These are phyloP conservation scores for Annulohypoxylon bovei DNA, from an alignment of 495 filamentous ascomycete species.

Conservation along the genomic window DNA sequence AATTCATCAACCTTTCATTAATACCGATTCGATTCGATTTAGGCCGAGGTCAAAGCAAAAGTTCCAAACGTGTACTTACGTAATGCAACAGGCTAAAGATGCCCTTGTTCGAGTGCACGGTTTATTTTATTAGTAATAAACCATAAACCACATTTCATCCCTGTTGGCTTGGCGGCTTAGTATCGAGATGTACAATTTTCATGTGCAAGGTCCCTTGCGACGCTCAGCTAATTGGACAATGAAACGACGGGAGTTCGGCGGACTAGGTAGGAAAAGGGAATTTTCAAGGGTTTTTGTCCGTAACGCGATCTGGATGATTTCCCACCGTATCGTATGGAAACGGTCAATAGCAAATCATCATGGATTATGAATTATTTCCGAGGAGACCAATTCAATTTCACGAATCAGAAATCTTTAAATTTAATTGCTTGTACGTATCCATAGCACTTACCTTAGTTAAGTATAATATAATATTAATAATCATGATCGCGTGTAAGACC, in stretches of 20 bases:
- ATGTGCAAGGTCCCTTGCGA: conserved; percentile 28
- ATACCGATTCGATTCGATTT: neutral
- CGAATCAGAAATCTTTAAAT: neutral
- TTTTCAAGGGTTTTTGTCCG: conserved; percentile 22
- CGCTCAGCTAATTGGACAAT: conserved; percentile 30
- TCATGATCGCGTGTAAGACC: neutral
- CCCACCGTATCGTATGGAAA: conserved; percentile 21
- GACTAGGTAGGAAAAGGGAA: conserved; percentile 30
- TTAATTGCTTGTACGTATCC: neutral
- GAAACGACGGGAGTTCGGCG: conserved; percentile 32
- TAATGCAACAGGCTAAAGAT: conserved; percentile 36
- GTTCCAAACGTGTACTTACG: conserved; percentile 33
- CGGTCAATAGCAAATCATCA: conserved; percentile 5
- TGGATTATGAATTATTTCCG: conserved; percentile 21
- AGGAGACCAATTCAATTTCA: conserved; percentile 1
- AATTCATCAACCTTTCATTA: neutral
- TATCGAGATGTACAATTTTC: conserved; percentile 36
- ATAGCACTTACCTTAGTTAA: too few relatives aligned
- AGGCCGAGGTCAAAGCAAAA: conserved; percentile 15
- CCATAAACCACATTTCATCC: conserved; percentile 4
- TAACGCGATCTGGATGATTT: conserved; percentile 24
- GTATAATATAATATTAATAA: neutral
- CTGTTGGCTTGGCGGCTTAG: conserved; percentile 9
- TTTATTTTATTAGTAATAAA: conserved; percentile 30
- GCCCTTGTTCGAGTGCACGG: conserved; percentile 16